A percentile compares a stretch with the other conserved stretches of the same genome.
Evolutionary conservation across 345 rosid genomes (phyloP).

Genomic region (Gynandropsis gynandra): DNA sequence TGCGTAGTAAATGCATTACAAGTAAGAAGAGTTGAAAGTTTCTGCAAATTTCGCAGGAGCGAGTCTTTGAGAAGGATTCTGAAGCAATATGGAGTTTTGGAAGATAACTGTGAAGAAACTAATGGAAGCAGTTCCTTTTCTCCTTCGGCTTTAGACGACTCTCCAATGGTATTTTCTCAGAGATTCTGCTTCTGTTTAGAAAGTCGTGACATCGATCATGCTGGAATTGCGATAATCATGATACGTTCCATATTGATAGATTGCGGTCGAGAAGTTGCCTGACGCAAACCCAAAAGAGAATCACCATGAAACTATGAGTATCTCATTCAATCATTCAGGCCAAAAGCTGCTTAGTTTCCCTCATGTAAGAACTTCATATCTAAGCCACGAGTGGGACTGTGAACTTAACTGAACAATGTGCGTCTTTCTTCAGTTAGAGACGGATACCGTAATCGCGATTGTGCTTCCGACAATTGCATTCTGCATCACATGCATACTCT

Average conservation of each 20-base stretch:
- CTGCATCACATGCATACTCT: slow-evolving; percentile 20
- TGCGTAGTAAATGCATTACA: background rate
- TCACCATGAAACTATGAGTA: slow-evolving; percentile 16
- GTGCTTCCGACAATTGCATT: slow-evolving; percentile 24
- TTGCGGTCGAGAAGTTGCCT: slow-evolving; percentile 17
- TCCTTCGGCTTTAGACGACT: slow-evolving; percentile 13
- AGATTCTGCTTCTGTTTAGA: background rate
- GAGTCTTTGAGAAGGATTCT: slow-evolving; percentile 22
- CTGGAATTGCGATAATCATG: slow-evolving; percentile 2
- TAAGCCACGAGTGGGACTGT: slow-evolving; percentile 2
- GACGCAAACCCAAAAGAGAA: slow-evolving; percentile 9
- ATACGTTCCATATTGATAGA: slow-evolving; percentile 19
- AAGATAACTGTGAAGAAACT: slow-evolving; percentile 13
- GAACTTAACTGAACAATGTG: background rate
- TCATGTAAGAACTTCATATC: slow-evolving; percentile 15
- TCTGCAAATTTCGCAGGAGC: slow-evolving; percentile 11
- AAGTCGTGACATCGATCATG: background rate
- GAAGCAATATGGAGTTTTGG: slow-evolving; percentile 25
- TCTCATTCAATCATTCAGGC: slow-evolving; percentile 8
- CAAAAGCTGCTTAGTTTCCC: background rate
- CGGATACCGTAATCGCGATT: slow-evolving; percentile 19
- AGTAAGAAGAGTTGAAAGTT: background rate
- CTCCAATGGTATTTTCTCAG: slow-evolving; percentile 18
- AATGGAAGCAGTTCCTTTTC: slow-evolving; percentile 6
- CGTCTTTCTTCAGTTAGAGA: slow-evolving; percentile 20